phyloP scores from a whole-genome alignment of 2,329 filamentous ascomycete species.

The Coniochaeta sp. region DNA sequence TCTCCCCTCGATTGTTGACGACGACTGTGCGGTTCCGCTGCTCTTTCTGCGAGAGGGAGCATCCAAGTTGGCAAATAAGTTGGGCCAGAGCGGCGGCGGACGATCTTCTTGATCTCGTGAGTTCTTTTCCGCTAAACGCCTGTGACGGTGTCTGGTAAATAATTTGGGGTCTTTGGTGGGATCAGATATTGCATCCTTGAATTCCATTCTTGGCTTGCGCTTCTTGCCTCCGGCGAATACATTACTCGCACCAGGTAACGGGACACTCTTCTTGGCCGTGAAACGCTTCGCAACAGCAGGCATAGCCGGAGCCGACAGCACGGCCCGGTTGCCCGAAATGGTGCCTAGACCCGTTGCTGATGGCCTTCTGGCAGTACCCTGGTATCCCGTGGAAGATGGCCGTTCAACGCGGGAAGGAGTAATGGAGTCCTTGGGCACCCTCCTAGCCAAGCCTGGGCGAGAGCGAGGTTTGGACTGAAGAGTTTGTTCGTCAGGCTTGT shows the following conservation, averaged over 20 bases:
- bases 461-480: neutral
- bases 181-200: slow-evolving; percentile 33
- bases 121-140: neutral
- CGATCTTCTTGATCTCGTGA: neutral
- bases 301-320: neutral
- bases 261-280: neutral
- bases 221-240: slow-evolving; percentile 37
- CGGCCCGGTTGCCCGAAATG: neutral
- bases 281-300: neutral
- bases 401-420: neutral
- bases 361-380: neutral
- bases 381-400: slow-evolving; percentile 9
- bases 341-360: neutral
- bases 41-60: neutral
- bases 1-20: neutral
- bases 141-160: slow-evolving; percentile 23
- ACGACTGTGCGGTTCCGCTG: neutral
- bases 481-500: slow-evolving; percentile 1
- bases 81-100: neutral
- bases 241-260: slow-evolving; percentile 20
- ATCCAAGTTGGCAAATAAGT: neutral
- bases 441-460: slow-evolving; percentile 6
- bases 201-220: slow-evolving; percentile 23
- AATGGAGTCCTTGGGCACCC: slow-evolving; percentile 8
- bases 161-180: slow-evolving; percentile 29